phyloP scores from a whole-genome alignment of 257 asterid species.

The Solanum bukasovii region DNA sequence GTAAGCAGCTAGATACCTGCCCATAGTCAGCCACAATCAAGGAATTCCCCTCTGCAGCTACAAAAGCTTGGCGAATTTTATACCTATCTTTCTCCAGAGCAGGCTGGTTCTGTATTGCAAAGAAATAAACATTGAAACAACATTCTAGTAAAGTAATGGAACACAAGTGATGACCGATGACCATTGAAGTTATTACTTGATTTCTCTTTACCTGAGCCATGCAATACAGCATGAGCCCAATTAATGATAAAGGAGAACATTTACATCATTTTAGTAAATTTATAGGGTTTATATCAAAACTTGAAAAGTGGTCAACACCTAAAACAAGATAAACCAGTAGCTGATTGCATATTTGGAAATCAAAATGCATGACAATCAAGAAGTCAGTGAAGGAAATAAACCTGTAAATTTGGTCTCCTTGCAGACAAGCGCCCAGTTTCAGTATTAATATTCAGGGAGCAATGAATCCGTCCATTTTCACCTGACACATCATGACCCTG shows the following conservation, averaged over 20 bases:
- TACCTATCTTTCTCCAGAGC: conserved; percentile 97
- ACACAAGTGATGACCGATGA: neutral
- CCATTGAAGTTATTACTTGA: neutral
- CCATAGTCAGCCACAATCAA: conserved; percentile 95
- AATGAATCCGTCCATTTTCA: conserved; percentile 77
- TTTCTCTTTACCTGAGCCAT: neutral
- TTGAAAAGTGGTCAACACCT: neutral
- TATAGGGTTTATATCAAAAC: neutral
- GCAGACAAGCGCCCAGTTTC: conserved; percentile 99
- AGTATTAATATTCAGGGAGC: conserved; percentile 93
- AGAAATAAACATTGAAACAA: neutral
- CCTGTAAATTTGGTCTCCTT: conserved; percentile 99
- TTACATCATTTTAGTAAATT: neutral
- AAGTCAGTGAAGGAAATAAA: conserved; percentile 7
- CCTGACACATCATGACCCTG: conserved; percentile 84
- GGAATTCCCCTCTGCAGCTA: conserved; percentile 88
- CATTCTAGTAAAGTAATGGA: neutral
- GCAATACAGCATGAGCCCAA: neutral
- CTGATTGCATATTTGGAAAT: neutral
- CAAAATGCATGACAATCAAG: neutral
- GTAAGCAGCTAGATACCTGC: conserved; percentile 9
- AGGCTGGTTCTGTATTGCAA: conserved; percentile 71
- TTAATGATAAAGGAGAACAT: neutral
- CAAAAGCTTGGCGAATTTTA: conserved; percentile 91
- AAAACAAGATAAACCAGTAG: neutral